phyloP scores from a whole-genome alignment of 106 monocot genomes.

The Narthecium ossifragum region DNA sequence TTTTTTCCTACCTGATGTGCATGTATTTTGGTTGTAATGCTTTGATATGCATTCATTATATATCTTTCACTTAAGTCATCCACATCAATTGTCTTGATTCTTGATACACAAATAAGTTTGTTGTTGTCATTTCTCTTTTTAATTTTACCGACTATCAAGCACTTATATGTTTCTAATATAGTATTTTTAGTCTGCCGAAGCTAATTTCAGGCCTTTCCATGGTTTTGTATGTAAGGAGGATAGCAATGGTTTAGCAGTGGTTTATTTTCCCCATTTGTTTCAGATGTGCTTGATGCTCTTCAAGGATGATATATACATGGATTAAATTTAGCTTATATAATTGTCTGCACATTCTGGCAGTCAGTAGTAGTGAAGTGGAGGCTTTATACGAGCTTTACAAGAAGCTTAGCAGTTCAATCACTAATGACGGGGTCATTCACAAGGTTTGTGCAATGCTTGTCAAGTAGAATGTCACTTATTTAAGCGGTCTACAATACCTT shows the following conservation, averaged over 20 bases:
- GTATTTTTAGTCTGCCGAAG: not conserved
- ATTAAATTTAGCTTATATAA: not conserved
- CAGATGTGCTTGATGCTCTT: not conserved
- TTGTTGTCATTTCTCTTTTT: too few species aligned
- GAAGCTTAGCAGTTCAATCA: conserved; percentile 37
- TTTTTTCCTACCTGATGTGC: not conserved
- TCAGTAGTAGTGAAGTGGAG: conserved; percentile 45
- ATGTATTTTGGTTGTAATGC: not conserved
- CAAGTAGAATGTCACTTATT: not conserved
- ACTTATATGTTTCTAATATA: too few species aligned
- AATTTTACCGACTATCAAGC: too few species aligned
- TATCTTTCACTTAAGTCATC: not conserved
- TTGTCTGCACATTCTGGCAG: conserved; percentile 13
- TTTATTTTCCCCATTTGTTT: too few species aligned
- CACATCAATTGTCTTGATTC: not conserved
- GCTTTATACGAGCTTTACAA: conserved; percentile 48
- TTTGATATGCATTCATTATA: not conserved
- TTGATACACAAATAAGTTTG: too few species aligned
- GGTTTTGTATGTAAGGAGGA: not conserved
- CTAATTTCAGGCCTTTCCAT: not conserved
- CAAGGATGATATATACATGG: not conserved
- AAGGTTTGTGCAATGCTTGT: conserved; percentile 28
- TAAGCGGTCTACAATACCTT: not conserved
- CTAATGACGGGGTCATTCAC: conserved; percentile 54
- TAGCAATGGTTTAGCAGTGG: too few species aligned